Percentiles rank a stretch among this genome's conserved stretches.
These are phyloP conservation scores for Termitomyces heimii DNA, from an alignment of 768 basidiomycete species.

Conservation along the genomic window DNA sequence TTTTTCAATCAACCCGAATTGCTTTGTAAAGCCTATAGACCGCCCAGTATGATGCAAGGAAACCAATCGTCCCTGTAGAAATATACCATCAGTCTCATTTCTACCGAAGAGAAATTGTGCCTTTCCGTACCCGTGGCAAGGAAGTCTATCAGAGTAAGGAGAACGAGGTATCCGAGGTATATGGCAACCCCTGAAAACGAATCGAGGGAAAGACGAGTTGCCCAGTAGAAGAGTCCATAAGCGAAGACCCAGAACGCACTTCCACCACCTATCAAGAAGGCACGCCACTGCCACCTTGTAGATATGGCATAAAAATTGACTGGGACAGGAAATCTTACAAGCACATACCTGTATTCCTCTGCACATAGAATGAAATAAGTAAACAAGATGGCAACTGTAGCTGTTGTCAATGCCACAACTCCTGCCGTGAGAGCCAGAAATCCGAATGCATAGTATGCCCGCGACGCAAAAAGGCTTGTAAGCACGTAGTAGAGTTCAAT, in stretches of 20 bases:
- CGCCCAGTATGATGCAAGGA: slow-evolving; percentile 90
- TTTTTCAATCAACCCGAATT: slow-evolving; percentile 64
- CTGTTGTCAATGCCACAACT: slow-evolving; percentile 81
- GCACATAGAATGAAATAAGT: slow-evolving; percentile 90
- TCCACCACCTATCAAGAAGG: slow-evolving; percentile 89
- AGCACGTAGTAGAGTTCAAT: slow-evolving; percentile 93
- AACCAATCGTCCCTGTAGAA: slow-evolving; percentile 78
- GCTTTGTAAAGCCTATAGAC: slow-evolving; percentile 76
- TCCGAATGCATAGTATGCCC: slow-evolving; percentile 95
- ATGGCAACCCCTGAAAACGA: slow-evolving; percentile 76
- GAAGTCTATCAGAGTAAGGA: slow-evolving; percentile 82
- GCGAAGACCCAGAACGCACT: slow-evolving; percentile 87
- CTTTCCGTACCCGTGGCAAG: slow-evolving; percentile 66
- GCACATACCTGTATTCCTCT: slow-evolving; percentile 81
- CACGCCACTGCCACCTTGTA: slow-evolving; percentile 91
- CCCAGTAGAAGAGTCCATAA: slow-evolving; percentile 90
- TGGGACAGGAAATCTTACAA: neutral
- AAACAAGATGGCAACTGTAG: slow-evolving; percentile 85
- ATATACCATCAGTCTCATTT: neutral
- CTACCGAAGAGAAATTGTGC: neutral
- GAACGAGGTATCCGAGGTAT: slow-evolving; percentile 86
- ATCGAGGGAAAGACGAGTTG: slow-evolving; percentile 77
- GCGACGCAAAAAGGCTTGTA: slow-evolving; percentile 85
- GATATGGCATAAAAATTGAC: neutral
- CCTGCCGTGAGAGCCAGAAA: slow-evolving; percentile 85